Evolutionary conservation across 176 grass and related monocot species (phyloP), one percentile per base, ranked within the genome.

Genomic region (Triticum turgidum): DNA sequence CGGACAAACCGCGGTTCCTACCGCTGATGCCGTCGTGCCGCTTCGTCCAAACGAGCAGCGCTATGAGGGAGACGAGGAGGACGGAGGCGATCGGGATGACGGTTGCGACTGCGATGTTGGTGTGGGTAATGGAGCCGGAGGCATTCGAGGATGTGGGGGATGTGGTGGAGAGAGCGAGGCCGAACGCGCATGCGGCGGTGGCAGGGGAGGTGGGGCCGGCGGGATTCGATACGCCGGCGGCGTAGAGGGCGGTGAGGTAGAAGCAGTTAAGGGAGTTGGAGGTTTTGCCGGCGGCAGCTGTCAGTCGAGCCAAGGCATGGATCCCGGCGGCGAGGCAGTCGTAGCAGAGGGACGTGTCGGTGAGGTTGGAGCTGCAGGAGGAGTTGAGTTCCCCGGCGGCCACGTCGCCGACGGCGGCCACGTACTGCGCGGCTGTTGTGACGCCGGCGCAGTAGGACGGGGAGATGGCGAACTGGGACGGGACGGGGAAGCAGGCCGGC

Each of bases 401-500:
- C 2, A 21, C 54, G 67, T 5, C 47, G 2, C 93, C 89, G 1
- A 82, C 44, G 4, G 17, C 12, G 7, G 78, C 49, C 35, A 27
- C 44, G 27, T 79, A 83, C 86, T 83, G 30, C 24, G 65, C 66
- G 41, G 81, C 76, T 32, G 65, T 87, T 78, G 82, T 76, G 82
- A 98, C 88, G 1, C 93, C 97, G 42, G 88, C 94, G 70, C 97
- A 96, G 88, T 52, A 98, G 51, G 86, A 69, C 35, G 74, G 45
- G 86, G 84, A 84, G 73, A 92, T 91, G 83, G 80, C 79, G 74
- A 96, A 89, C 67, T 84, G 65, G 39, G 77, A 72, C 22, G 61
- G 68, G 12, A 37, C 65, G 21, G 88, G 82, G 77, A 94, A 98
- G 92, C 96, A 98, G 68, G 3, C 25, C 47, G 84, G 47, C 69